A percentile compares a stretch with the other conserved stretches of the same genome.
Conservation (phyloP, 73 alveolate genomes). For the Paramecium primaurelia region DNA sequence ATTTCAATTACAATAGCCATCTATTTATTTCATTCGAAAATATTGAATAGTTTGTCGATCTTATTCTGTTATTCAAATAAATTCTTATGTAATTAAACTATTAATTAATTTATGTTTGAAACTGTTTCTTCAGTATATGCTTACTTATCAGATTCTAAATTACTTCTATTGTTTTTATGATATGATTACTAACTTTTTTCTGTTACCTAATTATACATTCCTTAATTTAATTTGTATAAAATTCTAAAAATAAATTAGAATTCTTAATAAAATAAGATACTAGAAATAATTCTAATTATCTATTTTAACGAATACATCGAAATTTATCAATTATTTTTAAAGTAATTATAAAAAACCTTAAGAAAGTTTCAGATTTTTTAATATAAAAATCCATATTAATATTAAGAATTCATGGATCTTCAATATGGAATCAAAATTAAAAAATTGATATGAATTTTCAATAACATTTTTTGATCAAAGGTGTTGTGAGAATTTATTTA, state of each 20-base stretch:
- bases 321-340: not conserved
- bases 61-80: conserved; percentile 30
- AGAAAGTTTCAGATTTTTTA: too few species aligned
- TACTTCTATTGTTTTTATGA: not conserved
- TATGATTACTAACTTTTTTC: not conserved
- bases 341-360: not conserved
- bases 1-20: not conserved
- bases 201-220: not conserved
- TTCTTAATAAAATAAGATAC: not conserved
- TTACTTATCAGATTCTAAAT: conserved; percentile 62
- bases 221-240: not conserved
- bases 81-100: not conserved
- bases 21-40: conserved; percentile 70
- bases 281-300: not conserved
- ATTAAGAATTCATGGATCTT: not conserved
- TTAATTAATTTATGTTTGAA: conserved; percentile 59
- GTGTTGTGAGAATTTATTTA: not conserved
- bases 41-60: conserved; percentile 70
- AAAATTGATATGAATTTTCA: not conserved
- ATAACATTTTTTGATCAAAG: not conserved
- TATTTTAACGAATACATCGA: not conserved
- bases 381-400: too few species aligned
- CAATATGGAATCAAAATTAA: not conserved
- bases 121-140: conserved; percentile 75
- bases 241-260: not conserved